Conservation (phyloP, 768 basidiomycete genomes). For the Panellus pusillus region DNA sequence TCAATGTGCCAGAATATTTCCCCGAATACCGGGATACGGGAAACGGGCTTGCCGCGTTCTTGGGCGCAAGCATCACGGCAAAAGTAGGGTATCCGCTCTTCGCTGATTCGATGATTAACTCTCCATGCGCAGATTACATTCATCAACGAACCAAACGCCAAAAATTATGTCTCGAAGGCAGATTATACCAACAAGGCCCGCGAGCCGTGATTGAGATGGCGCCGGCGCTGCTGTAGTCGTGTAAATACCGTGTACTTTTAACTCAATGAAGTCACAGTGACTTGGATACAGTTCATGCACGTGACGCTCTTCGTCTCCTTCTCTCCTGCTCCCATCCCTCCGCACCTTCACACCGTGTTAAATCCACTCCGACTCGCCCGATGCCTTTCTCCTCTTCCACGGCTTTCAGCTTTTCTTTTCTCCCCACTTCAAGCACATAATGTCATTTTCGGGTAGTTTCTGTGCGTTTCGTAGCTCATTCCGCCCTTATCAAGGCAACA, state of each 20-base stretch:
- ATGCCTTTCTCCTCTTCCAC: not conserved
- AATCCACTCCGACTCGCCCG: not conserved
- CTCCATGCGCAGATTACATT: conserved; percentile 60
- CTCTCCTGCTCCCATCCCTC: not conserved
- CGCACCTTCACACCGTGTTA: not conserved
- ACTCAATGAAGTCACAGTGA: too few relatives aligned
- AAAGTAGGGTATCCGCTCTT: conserved; percentile 50
- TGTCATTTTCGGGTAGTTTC: not conserved
- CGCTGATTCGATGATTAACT: conserved; percentile 1
- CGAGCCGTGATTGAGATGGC: conserved; percentile 76
- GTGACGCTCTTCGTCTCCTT: too few relatives aligned
- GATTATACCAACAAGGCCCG: conserved; percentile 74
- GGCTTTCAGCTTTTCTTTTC: not conserved
- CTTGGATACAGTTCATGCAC: too few relatives aligned
- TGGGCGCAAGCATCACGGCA: conserved; percentile 82
- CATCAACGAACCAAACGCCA: conserved; percentile 57
- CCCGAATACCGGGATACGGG: conserved; percentile 87
- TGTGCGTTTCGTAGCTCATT: not conserved
- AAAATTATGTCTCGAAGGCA: conserved; percentile 74
- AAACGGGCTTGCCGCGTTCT: conserved; percentile 76
- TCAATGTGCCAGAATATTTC: conserved; percentile 85
- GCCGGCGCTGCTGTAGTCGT: conserved; percentile 60
- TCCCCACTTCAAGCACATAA: not conserved
- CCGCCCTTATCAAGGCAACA: not conserved
- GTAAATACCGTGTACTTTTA: not conserved